Conservation (phyloP, 345 rosid species). For the Rhodamnia rubescens region DNA sequence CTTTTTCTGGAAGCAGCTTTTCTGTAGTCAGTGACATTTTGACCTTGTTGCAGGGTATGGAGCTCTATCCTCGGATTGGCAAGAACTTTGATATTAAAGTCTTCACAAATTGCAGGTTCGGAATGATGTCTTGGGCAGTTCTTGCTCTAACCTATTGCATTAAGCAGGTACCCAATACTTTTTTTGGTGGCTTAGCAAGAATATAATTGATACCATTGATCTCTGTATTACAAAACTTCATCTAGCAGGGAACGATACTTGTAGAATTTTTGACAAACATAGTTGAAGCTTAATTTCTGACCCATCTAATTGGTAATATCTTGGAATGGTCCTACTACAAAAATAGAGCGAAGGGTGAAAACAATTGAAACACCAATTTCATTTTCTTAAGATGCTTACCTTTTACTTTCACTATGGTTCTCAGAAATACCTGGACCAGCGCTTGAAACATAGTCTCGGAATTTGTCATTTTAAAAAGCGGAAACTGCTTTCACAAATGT, state of each 20-base stretch:
- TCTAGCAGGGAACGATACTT: not conserved
- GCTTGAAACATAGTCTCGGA: not conserved
- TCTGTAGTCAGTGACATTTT: not conserved
- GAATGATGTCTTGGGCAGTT: constrained; percentile 99
- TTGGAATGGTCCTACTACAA: not conserved
- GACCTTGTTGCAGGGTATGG: constrained; percentile 74
- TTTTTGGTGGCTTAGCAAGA: not conserved
- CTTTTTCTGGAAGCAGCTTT: not conserved
- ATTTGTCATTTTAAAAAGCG: not conserved
- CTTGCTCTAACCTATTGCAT: constrained; percentile 97
- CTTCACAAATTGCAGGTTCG: constrained; percentile 96
- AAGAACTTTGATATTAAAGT: constrained; percentile 94
- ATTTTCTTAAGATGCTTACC: not conserved
- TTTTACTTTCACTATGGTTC: not conserved
- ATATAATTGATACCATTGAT: not conserved
- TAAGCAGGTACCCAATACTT: constrained; percentile 56
- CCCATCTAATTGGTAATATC: not conserved
- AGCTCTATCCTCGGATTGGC: constrained; percentile 95
- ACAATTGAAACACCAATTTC: not conserved
- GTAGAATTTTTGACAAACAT: not conserved
- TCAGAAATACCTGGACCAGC: not conserved
- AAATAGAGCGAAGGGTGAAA: not conserved
- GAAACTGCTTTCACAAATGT: not conserved
- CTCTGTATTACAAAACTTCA: not conserved
- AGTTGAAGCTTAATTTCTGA: not conserved